These are phyloP conservation scores for Eragrostis tef DNA, from an alignment of 202 grass and related monocot genomes.

Conservation along the genomic window DNA sequence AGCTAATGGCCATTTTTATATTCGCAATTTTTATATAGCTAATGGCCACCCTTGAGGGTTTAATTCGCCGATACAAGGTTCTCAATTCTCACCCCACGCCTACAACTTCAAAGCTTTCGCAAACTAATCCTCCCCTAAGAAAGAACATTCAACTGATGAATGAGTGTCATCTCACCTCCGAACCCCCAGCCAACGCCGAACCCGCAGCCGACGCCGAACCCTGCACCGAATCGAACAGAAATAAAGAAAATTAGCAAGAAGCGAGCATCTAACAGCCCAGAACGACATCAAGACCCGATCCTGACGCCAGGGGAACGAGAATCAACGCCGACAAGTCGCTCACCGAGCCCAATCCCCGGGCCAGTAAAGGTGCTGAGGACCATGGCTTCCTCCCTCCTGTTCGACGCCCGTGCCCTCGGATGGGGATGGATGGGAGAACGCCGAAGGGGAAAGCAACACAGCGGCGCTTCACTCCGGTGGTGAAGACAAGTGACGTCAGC, in stretches of 20 bases:
- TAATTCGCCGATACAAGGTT: neutral
- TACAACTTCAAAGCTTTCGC: slow-evolving; percentile 5
- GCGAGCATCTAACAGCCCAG: neutral
- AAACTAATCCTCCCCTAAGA: neutral
- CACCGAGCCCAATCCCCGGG: slow-evolving; percentile 74
- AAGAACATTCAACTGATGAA: neutral
- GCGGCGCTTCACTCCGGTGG: neutral
- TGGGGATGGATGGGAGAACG: neutral
- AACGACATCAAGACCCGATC: neutral
- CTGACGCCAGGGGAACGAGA: neutral
- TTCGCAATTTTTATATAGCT: too few species aligned
- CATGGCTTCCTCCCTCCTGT: slow-evolving; percentile 44
- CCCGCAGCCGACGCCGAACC: slow-evolving; percentile 85
- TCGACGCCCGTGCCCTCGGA: neutral
- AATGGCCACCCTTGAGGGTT: too few species aligned
- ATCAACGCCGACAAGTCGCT: neutral
- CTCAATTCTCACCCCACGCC: neutral
- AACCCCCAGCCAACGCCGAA: slow-evolving; percentile 98
- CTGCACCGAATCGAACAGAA: slow-evolving; percentile 49
- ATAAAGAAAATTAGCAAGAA: slow-evolving; percentile 31
- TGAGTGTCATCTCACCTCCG: slow-evolving; percentile 55
- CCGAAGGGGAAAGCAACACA: slow-evolving; percentile 18
- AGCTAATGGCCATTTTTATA: too few species aligned
- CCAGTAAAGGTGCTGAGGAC: slow-evolving; percentile 69
- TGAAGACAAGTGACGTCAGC: slow-evolving; percentile 28